Conservation (phyloP, 805 yeast genomes). For the Candida xiaguanensis region DNA sequence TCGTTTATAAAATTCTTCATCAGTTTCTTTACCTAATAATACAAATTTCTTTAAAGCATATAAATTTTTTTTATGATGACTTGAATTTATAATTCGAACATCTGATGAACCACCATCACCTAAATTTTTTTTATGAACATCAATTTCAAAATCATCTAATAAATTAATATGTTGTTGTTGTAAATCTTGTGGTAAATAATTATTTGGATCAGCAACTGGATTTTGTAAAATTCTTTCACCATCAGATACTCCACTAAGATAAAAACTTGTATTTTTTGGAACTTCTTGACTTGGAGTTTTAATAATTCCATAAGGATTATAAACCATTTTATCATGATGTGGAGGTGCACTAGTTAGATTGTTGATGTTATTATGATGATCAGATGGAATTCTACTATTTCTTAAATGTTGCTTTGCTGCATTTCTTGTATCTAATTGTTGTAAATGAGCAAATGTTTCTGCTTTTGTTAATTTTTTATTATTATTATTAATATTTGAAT, state of each 20-base stretch:
- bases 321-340: slow-evolving; percentile 43
- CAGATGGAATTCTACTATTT: slow-evolving; percentile 10
- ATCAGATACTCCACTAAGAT: slow-evolving; percentile 31
- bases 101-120: slow-evolving; percentile 75
- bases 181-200: slow-evolving; percentile 51
- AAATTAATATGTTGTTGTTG: slow-evolving; percentile 47
- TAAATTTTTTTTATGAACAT: slow-evolving; percentile 40
- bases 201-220: slow-evolving; percentile 67
- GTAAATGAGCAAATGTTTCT: slow-evolving; percentile 37
- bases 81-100: slow-evolving; percentile 45
- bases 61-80: slow-evolving; percentile 38
- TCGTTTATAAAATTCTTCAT: slow-evolving; percentile 60
- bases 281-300: slow-evolving; percentile 22
- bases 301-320: slow-evolving; percentile 63
- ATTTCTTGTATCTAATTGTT: slow-evolving; percentile 27
- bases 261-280: slow-evolving; percentile 27
- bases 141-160: slow-evolving; percentile 52
- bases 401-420: slow-evolving; percentile 17
- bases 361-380: neutral
- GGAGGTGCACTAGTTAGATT: slow-evolving; percentile 4
- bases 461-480: slow-evolving; percentile 23
- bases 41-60: slow-evolving; percentile 67
- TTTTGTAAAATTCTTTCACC: slow-evolving; percentile 51
- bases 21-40: slow-evolving; percentile 57
- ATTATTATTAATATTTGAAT: neutral